A percentile compares a stretch with the other conserved stretches of the same genome.
Evolutionary conservation across 352 stramenopile genomes (phyloP).

Genomic region (Phytophthora gonapodyides): DNA sequence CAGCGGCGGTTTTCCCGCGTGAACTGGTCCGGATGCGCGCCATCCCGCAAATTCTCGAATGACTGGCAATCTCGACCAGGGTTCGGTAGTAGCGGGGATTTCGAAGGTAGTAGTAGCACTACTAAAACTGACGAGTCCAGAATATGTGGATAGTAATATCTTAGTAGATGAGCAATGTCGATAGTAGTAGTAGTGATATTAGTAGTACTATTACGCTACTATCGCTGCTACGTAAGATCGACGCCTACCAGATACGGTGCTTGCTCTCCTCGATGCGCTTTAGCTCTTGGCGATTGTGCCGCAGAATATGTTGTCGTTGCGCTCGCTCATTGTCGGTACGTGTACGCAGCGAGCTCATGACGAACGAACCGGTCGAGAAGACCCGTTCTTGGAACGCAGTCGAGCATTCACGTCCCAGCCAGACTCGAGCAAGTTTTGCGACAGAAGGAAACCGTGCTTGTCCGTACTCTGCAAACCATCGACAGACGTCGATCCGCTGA

Average conservation of each 20-base stretch:
- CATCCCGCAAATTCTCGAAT: too few relatives aligned
- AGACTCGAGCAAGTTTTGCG: constrained; percentile 2
- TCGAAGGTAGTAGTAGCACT: too few relatives aligned
- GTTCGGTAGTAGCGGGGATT: too few relatives aligned
- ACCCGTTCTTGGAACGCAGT: constrained; percentile 13
- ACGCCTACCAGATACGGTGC: background rate
- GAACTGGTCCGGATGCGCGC: too few relatives aligned
- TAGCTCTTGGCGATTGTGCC: background rate
- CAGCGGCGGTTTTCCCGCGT: too few relatives aligned
- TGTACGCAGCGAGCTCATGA: constrained; percentile 3
- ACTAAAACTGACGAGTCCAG: too few relatives aligned
- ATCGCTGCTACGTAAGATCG: too few relatives aligned
- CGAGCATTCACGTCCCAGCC: background rate
- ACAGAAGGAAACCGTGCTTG: constrained; percentile 2
- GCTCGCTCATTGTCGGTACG: constrained; percentile 2
- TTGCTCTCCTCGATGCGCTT: constrained; percentile 3
- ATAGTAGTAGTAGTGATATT: too few relatives aligned
- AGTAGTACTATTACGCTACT: too few relatives aligned
- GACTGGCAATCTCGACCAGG: too few relatives aligned
- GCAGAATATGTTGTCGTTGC: background rate
- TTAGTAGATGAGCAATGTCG: too few relatives aligned
- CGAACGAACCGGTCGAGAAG: constrained; percentile 10
- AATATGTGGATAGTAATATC: too few relatives aligned
- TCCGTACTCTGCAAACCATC: constrained; percentile 3
- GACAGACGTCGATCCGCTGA: background rate